Conservation (phyloP, 2,329 filamentous ascomycete genomes). For the Colletotrichum acutatum region DNA sequence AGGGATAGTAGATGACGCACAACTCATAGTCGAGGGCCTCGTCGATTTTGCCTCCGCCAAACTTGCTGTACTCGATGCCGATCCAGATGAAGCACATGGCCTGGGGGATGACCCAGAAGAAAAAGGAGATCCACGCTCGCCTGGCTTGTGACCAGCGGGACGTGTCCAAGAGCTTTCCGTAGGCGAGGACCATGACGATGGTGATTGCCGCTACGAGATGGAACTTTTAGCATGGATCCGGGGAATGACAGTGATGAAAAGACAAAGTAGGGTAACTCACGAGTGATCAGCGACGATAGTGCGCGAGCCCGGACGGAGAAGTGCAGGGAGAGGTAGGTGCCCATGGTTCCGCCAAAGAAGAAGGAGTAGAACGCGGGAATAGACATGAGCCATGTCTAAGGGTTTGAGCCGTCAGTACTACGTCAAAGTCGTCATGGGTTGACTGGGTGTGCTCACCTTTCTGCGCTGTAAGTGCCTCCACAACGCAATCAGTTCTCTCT, state of each 20-base stretch:
- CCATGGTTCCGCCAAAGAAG: slow-evolving; percentile 48
- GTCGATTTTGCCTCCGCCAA: background rate
- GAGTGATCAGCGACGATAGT: slow-evolving; percentile 37
- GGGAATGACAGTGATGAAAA: no score
- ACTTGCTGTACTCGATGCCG: slow-evolving; percentile 27
- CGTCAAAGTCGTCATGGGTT: background rate
- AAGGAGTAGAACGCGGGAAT: slow-evolving; percentile 45
- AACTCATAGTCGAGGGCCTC: slow-evolving; percentile 10
- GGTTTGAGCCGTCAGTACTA: background rate
- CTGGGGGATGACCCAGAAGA: slow-evolving; percentile 15
- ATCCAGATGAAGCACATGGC: slow-evolving; percentile 26
- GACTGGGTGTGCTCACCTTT: slow-evolving; percentile 29
- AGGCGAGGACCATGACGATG: slow-evolving; percentile 15
- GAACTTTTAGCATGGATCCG: background rate
- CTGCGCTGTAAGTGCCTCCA: slow-evolving; percentile 36
- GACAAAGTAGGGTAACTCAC: background rate
- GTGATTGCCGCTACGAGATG: background rate
- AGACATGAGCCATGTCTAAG: slow-evolving; percentile 42
- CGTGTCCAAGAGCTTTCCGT: slow-evolving; percentile 12
- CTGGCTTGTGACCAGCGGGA: slow-evolving; percentile 15
- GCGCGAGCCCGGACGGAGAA: slow-evolving; percentile 42
- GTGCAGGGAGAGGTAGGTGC: slow-evolving; percentile 40
- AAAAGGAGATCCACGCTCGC: slow-evolving; percentile 19
- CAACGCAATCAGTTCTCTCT: slow-evolving; percentile 39
- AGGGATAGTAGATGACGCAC: background rate